phyloP scores from a whole-genome alignment of 306 rosid species.

The Glycine tomentella region DNA sequence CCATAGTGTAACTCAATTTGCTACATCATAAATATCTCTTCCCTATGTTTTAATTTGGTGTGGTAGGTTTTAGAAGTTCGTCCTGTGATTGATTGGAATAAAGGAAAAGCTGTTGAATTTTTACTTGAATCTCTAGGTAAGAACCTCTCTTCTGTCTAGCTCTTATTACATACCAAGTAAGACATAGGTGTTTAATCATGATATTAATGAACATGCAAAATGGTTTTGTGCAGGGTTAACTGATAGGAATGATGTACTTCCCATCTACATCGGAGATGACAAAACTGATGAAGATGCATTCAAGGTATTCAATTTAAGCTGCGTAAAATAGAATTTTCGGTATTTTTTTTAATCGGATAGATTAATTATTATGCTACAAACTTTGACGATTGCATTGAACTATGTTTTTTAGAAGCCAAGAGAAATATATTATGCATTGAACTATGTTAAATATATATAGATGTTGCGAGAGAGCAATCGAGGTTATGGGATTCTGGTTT shows the following conservation, averaged over 20 bases:
- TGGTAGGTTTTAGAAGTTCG: constrained; percentile 94
- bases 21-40: neutral
- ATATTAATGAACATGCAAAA: neutral
- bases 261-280: constrained; percentile 92
- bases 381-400: neutral
- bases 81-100: constrained; percentile 93
- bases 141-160: neutral
- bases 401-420: neutral
- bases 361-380: neutral
- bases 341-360: neutral
- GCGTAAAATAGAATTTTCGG: neutral
- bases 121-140: constrained; percentile 87
- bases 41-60: neutral
- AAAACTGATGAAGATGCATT: constrained; percentile 95
- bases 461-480: constrained; percentile 63
- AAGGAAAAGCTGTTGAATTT: constrained; percentile 97
- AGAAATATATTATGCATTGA: no score
- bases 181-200: neutral
- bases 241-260: constrained; percentile 67
- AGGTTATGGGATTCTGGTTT: constrained; percentile 89
- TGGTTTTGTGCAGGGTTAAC: constrained; percentile 62
- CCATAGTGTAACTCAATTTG: neutral
- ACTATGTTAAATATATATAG: constrained; percentile 42
- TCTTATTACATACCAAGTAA: neutral
- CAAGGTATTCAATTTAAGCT: constrained; percentile 55